Evolutionary conservation across 352 stramenopile genomes (phyloP).

Genomic region (Phytophthora quininea): DNA sequence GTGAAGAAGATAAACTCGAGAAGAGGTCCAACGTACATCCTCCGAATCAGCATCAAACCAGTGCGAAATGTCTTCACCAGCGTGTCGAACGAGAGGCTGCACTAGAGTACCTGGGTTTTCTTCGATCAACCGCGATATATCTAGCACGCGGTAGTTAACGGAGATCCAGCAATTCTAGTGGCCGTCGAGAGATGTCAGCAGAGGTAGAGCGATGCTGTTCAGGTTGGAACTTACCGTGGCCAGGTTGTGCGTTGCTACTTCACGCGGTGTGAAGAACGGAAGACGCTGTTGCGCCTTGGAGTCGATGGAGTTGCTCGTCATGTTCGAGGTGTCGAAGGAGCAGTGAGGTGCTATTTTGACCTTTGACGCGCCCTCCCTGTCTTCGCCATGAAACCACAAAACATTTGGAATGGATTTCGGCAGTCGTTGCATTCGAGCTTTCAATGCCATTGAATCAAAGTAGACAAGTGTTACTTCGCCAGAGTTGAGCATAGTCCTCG

Average conservation of each 20-base stretch:
- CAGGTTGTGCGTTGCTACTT: constrained; percentile 87
- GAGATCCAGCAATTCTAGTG: constrained; percentile 82
- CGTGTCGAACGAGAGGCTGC: constrained; percentile 81
- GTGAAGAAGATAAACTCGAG: neutral
- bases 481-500: too few relatives aligned
- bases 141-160: constrained; percentile 77
- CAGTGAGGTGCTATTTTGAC: neutral
- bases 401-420: too few relatives aligned
- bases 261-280: constrained; percentile 74
- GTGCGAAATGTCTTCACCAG: constrained; percentile 91
- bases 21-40: constrained; percentile 46
- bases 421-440: too few relatives aligned
- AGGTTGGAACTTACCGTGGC: constrained; percentile 45
- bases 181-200: neutral
- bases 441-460: too few relatives aligned
- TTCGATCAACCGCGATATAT: constrained; percentile 81
- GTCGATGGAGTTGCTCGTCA: constrained; percentile 8
- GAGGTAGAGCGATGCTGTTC: too few relatives aligned
- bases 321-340: constrained; percentile 11
- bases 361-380: too few relatives aligned
- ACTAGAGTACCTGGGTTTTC: constrained; percentile 76
- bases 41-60: constrained; percentile 88
- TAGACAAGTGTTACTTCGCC: too few relatives aligned
- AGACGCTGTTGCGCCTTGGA: constrained; percentile 14
- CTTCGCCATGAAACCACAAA: too few relatives aligned